Base-by-base conservation (phyloP, 2,329 filamentous ascomycete species). In the Trichoderma sp. region DNA sequence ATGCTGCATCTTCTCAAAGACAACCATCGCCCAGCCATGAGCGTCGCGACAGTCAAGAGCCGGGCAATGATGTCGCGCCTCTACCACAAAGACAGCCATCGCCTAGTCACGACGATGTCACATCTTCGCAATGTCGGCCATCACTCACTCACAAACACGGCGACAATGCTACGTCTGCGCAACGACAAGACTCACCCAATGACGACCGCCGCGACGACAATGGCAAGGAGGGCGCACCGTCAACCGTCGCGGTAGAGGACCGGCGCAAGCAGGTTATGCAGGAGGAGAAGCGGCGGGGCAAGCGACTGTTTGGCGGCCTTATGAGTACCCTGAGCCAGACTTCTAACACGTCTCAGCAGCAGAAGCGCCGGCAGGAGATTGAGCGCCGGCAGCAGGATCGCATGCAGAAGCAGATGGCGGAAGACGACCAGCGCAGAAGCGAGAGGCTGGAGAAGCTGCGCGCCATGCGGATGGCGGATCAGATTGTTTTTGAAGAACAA, bases 231-330 rank as follows among this genome's bases (percentile, higher is more conserved):
- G 15, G 52, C 26, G 7, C 61, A 44, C 4, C 52, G 7, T 39
- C 34, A 39, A 39, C 34, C 34, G 44, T 43, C 6, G 17, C 17
- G 17, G 12, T 43, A 19, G 47, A 15, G 14, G 71, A 74, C 63
- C 68, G 72, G 62, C 68, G 69, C 47, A 69, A 62, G 48, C 64
- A 69, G 7, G 74, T 73, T 45, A 72, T 71, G 7, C 76, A 88
- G 65, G 90, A 96, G 72, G 94, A 98, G 74, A 92, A 89, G 76
- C 92, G 91, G 74, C 89, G 94, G 44, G 91, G 91, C 24, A 90
- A 91, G 76, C 86, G 94, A 61, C 82, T 98, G 67, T 97, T 97
- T 74, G 93, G 94, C 67, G 91, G 89, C 43, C 79, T 96, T 64
- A 81, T 95, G 66, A 91, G 84, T 75, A 92, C 90, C 44, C 83